Base-by-base conservation (phyloP, 768 basidiomycete species). In the Auricularia heimuer region DNA sequence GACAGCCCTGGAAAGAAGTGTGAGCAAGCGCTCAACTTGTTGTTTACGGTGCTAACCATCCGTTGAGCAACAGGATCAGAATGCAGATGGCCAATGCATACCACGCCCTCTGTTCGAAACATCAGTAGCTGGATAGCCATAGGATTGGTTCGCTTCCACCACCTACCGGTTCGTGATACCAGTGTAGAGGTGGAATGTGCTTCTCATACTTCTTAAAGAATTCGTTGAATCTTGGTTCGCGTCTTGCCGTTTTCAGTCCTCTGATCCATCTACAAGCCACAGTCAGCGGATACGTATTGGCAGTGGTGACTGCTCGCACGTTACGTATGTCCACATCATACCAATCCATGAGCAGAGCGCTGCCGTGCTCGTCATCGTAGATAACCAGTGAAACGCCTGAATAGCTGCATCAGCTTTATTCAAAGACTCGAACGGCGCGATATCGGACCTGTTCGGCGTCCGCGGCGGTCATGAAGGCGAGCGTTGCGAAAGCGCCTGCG, bases 1-100 rank as follows among this genome's bases (percentile, higher is more conserved):
- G 6, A 60, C 56, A 1, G 56, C 56, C 56, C 56, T 60, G 21
- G 2, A 33, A 29, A n/a, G 29, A 10, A 60, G 29, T 61, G 35
- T 37, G 29, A 21, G 47, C 29, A 44, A n/a, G n/a, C n/a, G n/a
- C n/a, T n/a, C n/a, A n/a, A n/a, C n/a, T n/a, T n/a, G n/a, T n/a
- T n/a, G n/a, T n/a, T n/a, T n/a, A n/a, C n/a, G n/a, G n/a, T n/a
- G 45, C 65, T 35, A 35, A 66, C 68, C 68, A 69, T 3, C 68
- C 68, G 47, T 68, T 63, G 63, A 64, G 66, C 2, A 69, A 3
- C 2, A 69, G 35, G 56, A 69, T 65, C 14, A 61, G 29, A n/a
- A 68, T 60, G 63, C 67, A 69, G 33, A 68, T 63, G 11, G 35
- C 35, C 16, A 69, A 63, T 7, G 68, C 65, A 47, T 64, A 66